Conservation (phyloP, 345 rosid genomes). For the Hypericum perforatum region DNA sequence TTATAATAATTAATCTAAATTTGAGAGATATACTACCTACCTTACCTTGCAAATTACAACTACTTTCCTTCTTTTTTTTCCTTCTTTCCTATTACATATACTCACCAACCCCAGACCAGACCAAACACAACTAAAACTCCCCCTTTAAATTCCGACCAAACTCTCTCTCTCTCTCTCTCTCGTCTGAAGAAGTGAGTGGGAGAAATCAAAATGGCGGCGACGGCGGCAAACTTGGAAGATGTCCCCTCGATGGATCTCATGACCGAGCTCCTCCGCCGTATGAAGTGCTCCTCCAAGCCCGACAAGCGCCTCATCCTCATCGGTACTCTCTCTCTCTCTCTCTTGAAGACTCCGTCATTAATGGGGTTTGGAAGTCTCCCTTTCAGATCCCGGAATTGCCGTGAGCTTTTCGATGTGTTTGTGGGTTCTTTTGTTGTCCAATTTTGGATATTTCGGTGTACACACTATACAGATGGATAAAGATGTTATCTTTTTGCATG, state of each 20-base stretch:
- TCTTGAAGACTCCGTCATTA: neutral
- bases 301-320: conserved; percentile 90
- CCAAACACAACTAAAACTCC: no score
- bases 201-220: conserved; percentile 33
- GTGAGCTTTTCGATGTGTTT: neutral
- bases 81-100: no score
- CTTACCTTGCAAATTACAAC: no score
- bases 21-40: no score
- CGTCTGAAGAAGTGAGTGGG: neutral
- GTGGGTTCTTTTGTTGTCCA: neutral
- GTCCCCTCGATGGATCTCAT: conserved; percentile 68
- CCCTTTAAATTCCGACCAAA: no score
- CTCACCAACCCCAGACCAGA: no score
- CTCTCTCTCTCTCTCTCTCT: neutral
- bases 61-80: no score
- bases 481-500: neutral
- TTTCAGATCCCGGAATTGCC: conserved; percentile 5
- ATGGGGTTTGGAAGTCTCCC: neutral
- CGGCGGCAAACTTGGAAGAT: conserved; percentile 59
- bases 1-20: no score
- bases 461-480: neutral
- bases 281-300: conserved; percentile 80
- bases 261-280: conserved; percentile 90
- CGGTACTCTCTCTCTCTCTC: conserved; percentile 29
- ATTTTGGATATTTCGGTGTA: neutral